phyloP scores from a whole-genome alignment of 495 filamentous ascomycete genomes.

The Cercophora newfieldiana region DNA sequence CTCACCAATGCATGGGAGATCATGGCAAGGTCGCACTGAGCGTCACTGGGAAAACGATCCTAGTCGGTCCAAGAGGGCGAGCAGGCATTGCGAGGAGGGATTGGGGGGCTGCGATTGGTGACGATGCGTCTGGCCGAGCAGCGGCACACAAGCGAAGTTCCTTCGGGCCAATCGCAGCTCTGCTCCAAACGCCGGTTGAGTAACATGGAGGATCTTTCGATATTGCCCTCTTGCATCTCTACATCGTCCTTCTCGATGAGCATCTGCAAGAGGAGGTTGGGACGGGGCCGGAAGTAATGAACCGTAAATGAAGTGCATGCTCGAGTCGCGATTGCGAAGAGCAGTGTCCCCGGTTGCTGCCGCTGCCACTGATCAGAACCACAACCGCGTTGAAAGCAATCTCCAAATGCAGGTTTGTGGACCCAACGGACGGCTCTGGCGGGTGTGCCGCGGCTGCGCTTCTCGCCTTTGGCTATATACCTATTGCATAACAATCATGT shows the following conservation, averaged over 20 bases:
- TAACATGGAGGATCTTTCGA: conserved; percentile 8
- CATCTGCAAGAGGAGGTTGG: conserved; percentile 16
- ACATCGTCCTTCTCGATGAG: conserved; percentile 7
- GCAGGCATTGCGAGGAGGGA: not conserved
- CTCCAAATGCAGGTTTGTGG: not conserved
- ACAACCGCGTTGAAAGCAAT: not conserved
- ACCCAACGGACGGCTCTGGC: not conserved
- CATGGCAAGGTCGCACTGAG: not conserved
- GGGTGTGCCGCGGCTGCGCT: no score
- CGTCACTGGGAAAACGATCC: not conserved
- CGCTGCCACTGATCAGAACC: not conserved
- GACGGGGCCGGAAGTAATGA: conserved; percentile 11
- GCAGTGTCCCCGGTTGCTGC: conserved; percentile 8
- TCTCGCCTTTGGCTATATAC: no score
- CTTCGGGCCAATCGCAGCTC: not conserved
- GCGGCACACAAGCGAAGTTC: not conserved
- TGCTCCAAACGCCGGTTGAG: conserved; percentile 13
- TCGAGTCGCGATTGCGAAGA: not conserved
- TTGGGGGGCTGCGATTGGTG: not conserved
- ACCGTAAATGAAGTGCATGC: not conserved
- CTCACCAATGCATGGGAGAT: conserved; percentile 14
- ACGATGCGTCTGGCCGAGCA: not conserved
- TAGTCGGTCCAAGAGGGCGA: not conserved
- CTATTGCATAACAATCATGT: no score
- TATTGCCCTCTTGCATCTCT: not conserved